These are phyloP conservation scores for Apiotrichum brassicae DNA, from an alignment of 1,284 basidiomycete species.

Conservation along the genomic window DNA sequence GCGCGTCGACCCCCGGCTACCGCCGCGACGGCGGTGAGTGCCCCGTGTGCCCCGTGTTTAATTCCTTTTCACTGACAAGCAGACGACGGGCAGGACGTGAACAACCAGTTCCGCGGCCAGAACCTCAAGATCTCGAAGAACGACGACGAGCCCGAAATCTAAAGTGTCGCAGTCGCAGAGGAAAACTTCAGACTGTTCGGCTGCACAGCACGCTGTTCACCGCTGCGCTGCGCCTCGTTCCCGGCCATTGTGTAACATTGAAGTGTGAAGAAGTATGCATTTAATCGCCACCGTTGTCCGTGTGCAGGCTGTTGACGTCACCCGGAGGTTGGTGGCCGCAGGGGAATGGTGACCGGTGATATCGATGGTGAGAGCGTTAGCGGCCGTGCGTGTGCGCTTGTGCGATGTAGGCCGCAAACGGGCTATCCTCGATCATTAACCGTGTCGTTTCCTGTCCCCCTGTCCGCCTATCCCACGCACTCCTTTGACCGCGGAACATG, in stretches of 20 bases:
- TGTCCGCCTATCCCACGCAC: too few species aligned
- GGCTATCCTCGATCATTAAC: too few species aligned
- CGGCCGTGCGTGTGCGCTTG: too few species aligned
- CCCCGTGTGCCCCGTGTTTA: not conserved
- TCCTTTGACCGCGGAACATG: too few species aligned
- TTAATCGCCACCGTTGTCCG: not conserved
- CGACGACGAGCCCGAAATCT: constrained; percentile 21
- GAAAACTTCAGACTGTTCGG: too few species aligned
- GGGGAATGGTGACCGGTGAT: too few species aligned
- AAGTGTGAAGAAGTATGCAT: not conserved
- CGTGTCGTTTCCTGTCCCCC: too few species aligned
- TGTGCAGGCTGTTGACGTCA: too few species aligned
- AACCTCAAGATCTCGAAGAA: constrained; percentile 18
- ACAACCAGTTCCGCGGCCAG: constrained; percentile 18
- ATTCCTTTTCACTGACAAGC: not conserved
- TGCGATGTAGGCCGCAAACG: too few species aligned
- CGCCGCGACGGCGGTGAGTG: constrained; percentile 32
- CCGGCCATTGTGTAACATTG: not conserved
- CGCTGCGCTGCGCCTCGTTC: not conserved
- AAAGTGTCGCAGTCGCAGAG: too few species aligned
- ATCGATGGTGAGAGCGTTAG: too few species aligned
- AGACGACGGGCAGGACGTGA: constrained; percentile 12
- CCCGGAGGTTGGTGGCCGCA: too few species aligned
- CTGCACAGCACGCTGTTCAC: not conserved
- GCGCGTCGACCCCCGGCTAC: constrained; percentile 34